phyloP scores from a whole-genome alignment of 352 stramenopile species.

The Pythium dissimile region DNA sequence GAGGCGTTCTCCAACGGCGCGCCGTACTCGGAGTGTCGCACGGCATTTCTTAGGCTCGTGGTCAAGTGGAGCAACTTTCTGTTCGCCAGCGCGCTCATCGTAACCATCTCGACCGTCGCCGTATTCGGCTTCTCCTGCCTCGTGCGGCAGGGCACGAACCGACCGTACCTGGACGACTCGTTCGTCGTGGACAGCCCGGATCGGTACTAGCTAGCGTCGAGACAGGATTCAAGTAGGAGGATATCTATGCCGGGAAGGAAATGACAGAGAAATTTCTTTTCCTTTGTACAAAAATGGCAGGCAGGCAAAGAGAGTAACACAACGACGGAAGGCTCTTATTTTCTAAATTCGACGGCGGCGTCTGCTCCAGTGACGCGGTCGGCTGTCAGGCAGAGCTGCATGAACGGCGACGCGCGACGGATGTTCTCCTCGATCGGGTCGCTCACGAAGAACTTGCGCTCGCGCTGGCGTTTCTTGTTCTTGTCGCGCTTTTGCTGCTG shows the following conservation, averaged over 20 bases:
- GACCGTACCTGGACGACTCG: conserved; percentile 18
- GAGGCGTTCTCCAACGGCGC: conserved; percentile 39
- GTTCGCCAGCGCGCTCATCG: conserved; percentile 49
- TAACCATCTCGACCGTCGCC: conserved; percentile 39
- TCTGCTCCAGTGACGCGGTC: conserved; percentile 13
- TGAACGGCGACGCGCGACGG: conserved; percentile 30
- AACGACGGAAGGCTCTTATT: background rate
- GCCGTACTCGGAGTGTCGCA: conserved; percentile 68
- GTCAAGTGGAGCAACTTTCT: conserved; percentile 67
- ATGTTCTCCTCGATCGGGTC: conserved; percentile 41
- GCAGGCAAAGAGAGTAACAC: background rate
- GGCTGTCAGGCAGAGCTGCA: conserved; percentile 28
- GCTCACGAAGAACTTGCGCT: conserved; percentile 69
- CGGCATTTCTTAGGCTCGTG: conserved; percentile 56
- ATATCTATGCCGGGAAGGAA: background rate
- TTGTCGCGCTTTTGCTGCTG: conserved; percentile 48
- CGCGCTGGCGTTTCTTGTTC: conserved; percentile 47
- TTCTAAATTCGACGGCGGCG: conserved; percentile 25
- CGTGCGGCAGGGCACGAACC: conserved; percentile 34
- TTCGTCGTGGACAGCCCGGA: conserved; percentile 23
- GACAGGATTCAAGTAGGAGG: background rate
- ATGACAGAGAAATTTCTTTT: background rate
- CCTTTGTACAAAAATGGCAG: too few relatives aligned
- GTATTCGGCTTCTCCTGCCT: conserved; percentile 59
- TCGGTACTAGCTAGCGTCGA: conserved; percentile 7